These are phyloP conservation scores for Candida boidinii DNA, from an alignment of 805 yeast species.

Conservation along the genomic window DNA sequence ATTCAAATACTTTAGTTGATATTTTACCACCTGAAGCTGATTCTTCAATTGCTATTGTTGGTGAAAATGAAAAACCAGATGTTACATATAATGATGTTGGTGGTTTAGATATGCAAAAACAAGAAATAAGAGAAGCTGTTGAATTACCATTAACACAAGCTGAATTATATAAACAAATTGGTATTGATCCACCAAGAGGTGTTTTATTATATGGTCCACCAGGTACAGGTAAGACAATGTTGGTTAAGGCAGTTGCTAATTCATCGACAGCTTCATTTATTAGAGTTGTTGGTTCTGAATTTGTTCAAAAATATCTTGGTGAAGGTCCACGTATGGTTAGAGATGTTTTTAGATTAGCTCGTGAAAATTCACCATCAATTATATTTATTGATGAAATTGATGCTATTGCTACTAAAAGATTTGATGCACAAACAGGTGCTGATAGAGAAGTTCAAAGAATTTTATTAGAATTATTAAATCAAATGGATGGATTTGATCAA, in stretches of 20 bases:
- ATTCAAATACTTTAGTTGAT: conserved; percentile 95
- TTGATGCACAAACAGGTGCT: conserved; percentile 99
- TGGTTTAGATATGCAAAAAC: conserved; percentile 98
- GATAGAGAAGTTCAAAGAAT: conserved; percentile 99
- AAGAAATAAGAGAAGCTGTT: conserved; percentile 97
- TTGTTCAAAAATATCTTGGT: conserved; percentile 95
- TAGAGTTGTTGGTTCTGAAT: conserved; percentile 96
- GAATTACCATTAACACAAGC: conserved; percentile 95
- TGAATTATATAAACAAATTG: conserved; percentile 92
- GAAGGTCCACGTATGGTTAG: conserved; percentile 99
- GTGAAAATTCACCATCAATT: conserved; percentile 95
- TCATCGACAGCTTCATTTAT: conserved; percentile 92
- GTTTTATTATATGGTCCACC: conserved; percentile 98
- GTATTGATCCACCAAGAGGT: conserved; percentile 98
- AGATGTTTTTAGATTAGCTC: conserved; percentile 93
- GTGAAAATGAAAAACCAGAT: conserved; percentile 88
- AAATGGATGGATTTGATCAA: conserved; percentile 99
- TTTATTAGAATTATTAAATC: conserved; percentile 87
- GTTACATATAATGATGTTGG: conserved; percentile 97
- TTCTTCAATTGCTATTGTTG: conserved; percentile 88
- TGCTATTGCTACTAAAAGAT: conserved; percentile 98
- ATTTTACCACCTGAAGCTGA: conserved; percentile 98
- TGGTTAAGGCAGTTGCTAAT: conserved; percentile 98
- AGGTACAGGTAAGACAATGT: conserved; percentile 98
- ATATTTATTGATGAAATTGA: conserved; percentile 98